A percentile compares a stretch with the other conserved stretches of the same genome.
These are phyloP conservation scores for Rhodotorula sp. DNA, from an alignment of 1,284 basidiomycete species.

Conservation along the genomic window DNA sequence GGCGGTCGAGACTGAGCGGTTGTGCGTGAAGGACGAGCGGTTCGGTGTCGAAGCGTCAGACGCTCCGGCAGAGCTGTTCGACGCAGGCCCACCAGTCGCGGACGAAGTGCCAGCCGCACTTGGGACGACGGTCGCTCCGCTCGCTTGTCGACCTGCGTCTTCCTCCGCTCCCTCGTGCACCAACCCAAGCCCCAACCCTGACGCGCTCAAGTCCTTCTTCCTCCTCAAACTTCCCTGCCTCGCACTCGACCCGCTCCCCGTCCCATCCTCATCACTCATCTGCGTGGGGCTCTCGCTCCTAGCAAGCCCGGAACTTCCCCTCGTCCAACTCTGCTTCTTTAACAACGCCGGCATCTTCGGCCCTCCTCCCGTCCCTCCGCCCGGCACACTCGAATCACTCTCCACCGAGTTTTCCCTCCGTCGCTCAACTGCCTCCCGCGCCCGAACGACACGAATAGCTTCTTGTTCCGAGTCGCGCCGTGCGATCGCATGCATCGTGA, in stretches of 20 bases:
- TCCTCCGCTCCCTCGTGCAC: constrained; percentile 1
- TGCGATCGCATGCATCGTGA: constrained; percentile 38
- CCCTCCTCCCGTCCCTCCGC: not conserved
- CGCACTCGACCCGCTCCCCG: not conserved
- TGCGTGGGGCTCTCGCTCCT: constrained; percentile 24
- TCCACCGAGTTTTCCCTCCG: constrained; percentile 8
- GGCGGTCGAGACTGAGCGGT: not conserved
- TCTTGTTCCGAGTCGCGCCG: constrained; percentile 36
- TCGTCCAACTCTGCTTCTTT: constrained; percentile 14
- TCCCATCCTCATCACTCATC: constrained; percentile 7
- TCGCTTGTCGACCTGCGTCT: not conserved
- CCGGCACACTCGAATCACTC: not conserved
- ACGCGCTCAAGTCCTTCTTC: not conserved
- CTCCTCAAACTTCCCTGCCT: not conserved
- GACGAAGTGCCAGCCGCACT: too few relatives aligned
- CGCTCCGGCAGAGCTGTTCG: not conserved
- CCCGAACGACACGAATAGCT: constrained; percentile 30
- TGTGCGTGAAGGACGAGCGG: not conserved
- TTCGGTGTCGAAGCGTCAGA: not conserved
- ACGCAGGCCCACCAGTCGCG: too few relatives aligned
- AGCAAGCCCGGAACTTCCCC: not conserved
- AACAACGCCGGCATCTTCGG: not conserved
- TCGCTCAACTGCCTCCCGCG: constrained; percentile 27
- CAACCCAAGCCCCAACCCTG: not conserved
- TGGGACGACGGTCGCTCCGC: not conserved